Evolutionary conservation across 2,329 filamentous ascomycete species (phyloP), one percentile per base, ranked within the genome.

Genomic region (Beauveria varroae): DNA sequence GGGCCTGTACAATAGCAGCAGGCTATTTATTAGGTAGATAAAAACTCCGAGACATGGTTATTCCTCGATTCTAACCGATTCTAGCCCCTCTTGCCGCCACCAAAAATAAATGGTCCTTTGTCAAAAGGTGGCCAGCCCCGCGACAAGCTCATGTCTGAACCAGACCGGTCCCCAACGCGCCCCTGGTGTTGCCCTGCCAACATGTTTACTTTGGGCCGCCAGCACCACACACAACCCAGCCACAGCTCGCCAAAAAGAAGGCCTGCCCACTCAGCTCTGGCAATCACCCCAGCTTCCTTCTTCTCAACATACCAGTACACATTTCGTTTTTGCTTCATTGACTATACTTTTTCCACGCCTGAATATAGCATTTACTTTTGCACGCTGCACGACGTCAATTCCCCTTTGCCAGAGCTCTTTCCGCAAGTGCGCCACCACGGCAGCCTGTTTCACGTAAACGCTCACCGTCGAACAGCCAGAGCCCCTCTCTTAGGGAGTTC

Each of bases 151-250:
- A 41, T 54, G 50, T 47, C 47, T 54, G 50, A 53, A 40, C 57
- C 7, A 59, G 20, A 34, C 16, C 54, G 8, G 41, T n/a, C 44
- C 20, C 30, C 43, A 26, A 16, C 8, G 37, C 37, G 20, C 46
- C 46, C 34, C 6, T 22, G n/a, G 56, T 56, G 73, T 75, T 74
- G 73, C 72, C 68, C 55, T 49, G 72, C 67, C 73, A 74, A 75
- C 73, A 64, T 65, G 64, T 70, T 69, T 67, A 69, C 70, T 67
- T 66, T 65, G 61, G 51, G 63, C 64, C 65, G 61, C 63, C 64
- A 64, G 64, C 64, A 63, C 55, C 53, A 57, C 52, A 47, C 47
- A 63, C 60, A 30, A 58, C 63, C 53, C 56, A 52, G 47, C 59
- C 47, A 26, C 52, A 12, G 26, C 55, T 46, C 60, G 44, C 53